Base-by-base conservation (phyloP, 176 grass and related monocot genomes). In the Hyparrhenia diplandra region DNA sequence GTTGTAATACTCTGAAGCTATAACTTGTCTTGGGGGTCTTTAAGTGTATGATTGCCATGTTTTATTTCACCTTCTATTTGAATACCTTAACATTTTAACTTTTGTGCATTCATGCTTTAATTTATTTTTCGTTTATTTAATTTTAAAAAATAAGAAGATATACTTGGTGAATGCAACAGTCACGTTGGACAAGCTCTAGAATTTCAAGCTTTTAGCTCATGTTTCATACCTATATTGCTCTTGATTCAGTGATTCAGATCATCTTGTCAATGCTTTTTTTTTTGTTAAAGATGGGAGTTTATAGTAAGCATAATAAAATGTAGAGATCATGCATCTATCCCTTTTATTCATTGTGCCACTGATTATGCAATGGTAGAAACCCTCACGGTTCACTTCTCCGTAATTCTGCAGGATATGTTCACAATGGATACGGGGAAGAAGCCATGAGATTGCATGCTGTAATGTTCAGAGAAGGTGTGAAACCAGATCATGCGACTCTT, bases 401-500 rank as follows among this genome's bases (percentile, higher is more conserved):
- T 77, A 57, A 74, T 79, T 74, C 28, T 89, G 45, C 46, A 87
- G 92, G 95, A 47, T 98, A 95, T 93, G 88, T 89, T 85, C 95
- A 98, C 64, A 95, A 98, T 72, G 92, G 88, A 46, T 41, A 85
- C 10, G 78, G 84, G 13, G 88, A 95, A 86, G 95, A 89, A 83
- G 92, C 88, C 40, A 80, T 89, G 79, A 89, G 81, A 71, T 77
- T 98, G 79, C 73, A 93, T 54, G 76, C 93, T 51, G 34, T 79
- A 86, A 91, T 98, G 88, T 30, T 76, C 69, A 84, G 80, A 77
- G 57, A 80, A 40, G 86, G 82, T 87, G 61, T 78, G 52, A 91
- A 81, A 90, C 90, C 92, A 27, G 96, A 98, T 86, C 84, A 98
- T 54, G 84, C 82, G 24, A 98, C 92, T 65, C 80, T 95, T 67